phyloP scores from a whole-genome alignment of 306 rosid species.

The Cucurbita maxima region DNA sequence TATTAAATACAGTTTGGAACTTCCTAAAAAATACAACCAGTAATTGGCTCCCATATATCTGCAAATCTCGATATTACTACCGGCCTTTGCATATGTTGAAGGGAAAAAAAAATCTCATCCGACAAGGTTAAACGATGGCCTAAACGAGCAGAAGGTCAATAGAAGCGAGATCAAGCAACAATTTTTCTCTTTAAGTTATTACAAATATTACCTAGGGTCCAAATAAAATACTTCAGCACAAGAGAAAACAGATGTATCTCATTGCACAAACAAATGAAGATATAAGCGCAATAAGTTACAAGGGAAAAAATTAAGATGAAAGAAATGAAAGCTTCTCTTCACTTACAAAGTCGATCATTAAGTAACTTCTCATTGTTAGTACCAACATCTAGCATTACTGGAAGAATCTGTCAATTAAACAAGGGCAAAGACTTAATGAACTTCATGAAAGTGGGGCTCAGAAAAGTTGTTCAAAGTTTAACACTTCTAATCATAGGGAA shows the following conservation, averaged over 20 bases:
- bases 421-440: constrained; percentile 12
- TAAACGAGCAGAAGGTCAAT: neutral
- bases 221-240: neutral
- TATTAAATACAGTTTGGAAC: neutral
- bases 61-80: neutral
- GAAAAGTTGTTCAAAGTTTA: neutral
- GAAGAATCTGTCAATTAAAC: constrained; percentile 57
- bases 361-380: constrained; percentile 90
- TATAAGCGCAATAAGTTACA: neutral
- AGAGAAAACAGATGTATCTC: neutral
- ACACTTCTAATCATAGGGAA: neutral
- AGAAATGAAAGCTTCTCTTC: constrained; percentile 6
- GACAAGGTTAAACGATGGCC: neutral
- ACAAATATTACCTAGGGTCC: neutral
- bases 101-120: neutral
- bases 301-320: constrained; percentile 7
- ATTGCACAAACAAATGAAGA: neutral
- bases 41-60: neutral
- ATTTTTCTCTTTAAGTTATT: neutral
- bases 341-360: constrained; percentile 84
- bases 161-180: neutral
- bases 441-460: neutral
- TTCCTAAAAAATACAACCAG: neutral
- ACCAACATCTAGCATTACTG: constrained; percentile 95
- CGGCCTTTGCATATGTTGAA: neutral